Percentiles rank a stretch among this genome's conserved stretches.
Evolutionary conservation across 768 basidiomycete genomes (phyloP).

Genomic region (Macrolepiota albuminosa): DNA sequence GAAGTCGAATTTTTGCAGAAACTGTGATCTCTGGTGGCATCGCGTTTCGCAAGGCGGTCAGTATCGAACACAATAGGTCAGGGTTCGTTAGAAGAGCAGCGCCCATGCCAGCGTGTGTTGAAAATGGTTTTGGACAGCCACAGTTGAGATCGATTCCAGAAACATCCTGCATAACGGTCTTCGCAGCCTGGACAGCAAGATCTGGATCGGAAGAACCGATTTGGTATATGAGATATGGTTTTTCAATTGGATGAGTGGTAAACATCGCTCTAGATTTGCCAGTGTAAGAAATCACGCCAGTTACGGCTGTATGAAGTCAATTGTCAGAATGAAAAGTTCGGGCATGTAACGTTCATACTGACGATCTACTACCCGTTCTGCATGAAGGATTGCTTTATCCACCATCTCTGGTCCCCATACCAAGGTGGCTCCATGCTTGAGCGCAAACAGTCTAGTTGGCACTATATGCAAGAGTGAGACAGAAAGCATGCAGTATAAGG

Average conservation of each 20-base stretch:
- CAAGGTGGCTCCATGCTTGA: conserved; percentile 90
- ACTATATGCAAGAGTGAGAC: conserved; percentile 41
- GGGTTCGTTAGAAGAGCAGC: conserved; percentile 92
- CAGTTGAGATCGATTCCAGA: conserved; percentile 97
- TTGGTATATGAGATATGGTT: conserved; percentile 92
- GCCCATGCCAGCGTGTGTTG: conserved; percentile 93
- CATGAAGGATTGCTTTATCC: conserved; percentile 90
- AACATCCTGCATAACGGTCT: conserved; percentile 80
- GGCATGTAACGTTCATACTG: conserved; percentile 21
- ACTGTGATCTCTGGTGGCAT: conserved; percentile 79
- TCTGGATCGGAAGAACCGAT: conserved; percentile 88
- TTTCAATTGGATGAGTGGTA: conserved; percentile 91
- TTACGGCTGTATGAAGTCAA: conserved; percentile 46
- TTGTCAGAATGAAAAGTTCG: conserved; percentile 9
- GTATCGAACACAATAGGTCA: conserved; percentile 84
- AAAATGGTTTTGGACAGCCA: conserved; percentile 96
- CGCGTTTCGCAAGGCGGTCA: conserved; percentile 67
- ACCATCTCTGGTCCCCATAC: conserved; percentile 98
- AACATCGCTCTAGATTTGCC: conserved; percentile 86
- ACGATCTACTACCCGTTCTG: conserved; percentile 85
- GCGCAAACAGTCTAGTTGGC: conserved; percentile 77
- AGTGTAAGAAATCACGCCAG: conserved; percentile 84
- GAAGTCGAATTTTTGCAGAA: conserved; percentile 89
- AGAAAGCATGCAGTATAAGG: conserved; percentile 1
- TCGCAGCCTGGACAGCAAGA: conserved; percentile 89